A percentile compares a stretch with the other conserved stretches of the same genome.
phyloP scores from a whole-genome alignment of 805 yeast species.

The Pichia rugopelliculosa region DNA sequence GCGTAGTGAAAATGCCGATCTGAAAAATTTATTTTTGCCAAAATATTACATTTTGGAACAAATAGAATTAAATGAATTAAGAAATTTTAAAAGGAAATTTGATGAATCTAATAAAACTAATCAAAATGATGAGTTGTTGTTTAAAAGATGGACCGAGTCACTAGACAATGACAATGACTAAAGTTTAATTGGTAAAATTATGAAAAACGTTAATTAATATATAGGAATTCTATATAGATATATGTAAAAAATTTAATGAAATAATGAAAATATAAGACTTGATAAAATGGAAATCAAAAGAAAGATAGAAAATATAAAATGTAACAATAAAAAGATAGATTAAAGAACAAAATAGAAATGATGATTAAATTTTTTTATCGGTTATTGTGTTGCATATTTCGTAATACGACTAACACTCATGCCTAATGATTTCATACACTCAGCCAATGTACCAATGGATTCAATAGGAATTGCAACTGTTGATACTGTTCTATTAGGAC shows the following conservation, averaged over 20 bases:
- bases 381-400: background rate
- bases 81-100: background rate
- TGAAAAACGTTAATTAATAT: background rate
- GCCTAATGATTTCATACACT: background rate
- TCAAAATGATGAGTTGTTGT: background rate
- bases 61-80: constrained; percentile 11
- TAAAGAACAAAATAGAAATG: background rate
- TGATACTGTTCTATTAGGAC: background rate
- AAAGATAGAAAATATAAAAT: background rate
- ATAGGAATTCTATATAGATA: background rate
- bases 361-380: background rate
- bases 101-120: background rate
- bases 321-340: background rate
- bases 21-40: constrained; percentile 17
- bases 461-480: background rate
- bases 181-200: background rate
- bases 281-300: background rate
- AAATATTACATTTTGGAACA: constrained; percentile 19
- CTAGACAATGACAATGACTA: background rate
- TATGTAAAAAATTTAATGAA: background rate
- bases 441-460: background rate
- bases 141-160: background rate
- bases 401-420: background rate
- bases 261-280: too few relatives aligned
- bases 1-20: constrained; percentile 21